Evolutionary conservation across 768 basidiomycete genomes (phyloP).

Genomic region (Gloeostereum incarnatum): DNA sequence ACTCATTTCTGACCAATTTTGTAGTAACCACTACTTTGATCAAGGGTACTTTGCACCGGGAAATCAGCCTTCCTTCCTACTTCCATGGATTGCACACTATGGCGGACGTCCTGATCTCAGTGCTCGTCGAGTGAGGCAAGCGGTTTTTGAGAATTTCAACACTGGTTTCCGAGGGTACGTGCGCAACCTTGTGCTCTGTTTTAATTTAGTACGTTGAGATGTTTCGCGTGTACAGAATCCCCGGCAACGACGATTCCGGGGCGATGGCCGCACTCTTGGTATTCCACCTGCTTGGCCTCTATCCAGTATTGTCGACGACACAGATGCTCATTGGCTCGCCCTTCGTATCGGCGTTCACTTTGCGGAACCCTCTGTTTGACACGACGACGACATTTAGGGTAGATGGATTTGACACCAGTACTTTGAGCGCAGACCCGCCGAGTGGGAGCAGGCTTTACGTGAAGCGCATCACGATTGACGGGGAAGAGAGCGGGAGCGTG

Average conservation of each 20-base stretch:
- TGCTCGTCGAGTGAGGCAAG: slow-evolving; percentile 31
- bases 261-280: slow-evolving; percentile 42
- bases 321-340: slow-evolving; percentile 41
- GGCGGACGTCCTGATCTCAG: slow-evolving; percentile 39
- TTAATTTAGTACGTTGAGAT: background rate
- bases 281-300: slow-evolving; percentile 42
- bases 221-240: slow-evolving; percentile 30
- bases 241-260: slow-evolving; percentile 44
- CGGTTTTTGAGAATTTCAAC: slow-evolving; percentile 35
- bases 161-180: slow-evolving; percentile 34
- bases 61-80: slow-evolving; percentile 39
- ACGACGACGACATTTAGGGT: slow-evolving; percentile 33
- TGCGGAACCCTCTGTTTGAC: slow-evolving; percentile 27
- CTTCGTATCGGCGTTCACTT: slow-evolving; percentile 33
- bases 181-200: background rate
- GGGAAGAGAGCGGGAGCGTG: slow-evolving; percentile 21
- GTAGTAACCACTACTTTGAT: slow-evolving; percentile 34
- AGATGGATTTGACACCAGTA: slow-evolving; percentile 26
- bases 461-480: slow-evolving; percentile 33
- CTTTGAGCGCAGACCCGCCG: slow-evolving; percentile 26
- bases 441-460: slow-evolving; percentile 31
- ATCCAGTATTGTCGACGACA: slow-evolving; percentile 34
- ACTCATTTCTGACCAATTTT: background rate
- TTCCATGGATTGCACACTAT: slow-evolving; percentile 42
- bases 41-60: slow-evolving; percentile 36